Conservation (phyloP, 345 rosid species). For the Turnera subulata region DNA sequence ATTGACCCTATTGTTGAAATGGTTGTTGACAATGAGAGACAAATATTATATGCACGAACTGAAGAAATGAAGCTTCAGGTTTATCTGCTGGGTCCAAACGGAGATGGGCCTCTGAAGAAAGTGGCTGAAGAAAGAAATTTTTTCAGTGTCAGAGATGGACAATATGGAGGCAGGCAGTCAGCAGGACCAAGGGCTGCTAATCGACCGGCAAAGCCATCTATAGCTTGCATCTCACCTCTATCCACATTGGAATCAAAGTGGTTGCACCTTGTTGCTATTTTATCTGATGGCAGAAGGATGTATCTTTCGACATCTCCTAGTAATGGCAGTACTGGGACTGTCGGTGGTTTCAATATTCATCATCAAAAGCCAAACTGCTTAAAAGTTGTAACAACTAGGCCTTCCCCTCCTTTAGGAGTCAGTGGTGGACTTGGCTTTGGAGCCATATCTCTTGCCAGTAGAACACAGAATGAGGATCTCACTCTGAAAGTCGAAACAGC, state of each 20-base stretch:
- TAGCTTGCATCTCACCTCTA: constrained; percentile 79
- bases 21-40: constrained; percentile 93
- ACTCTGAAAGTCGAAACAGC: constrained; percentile 85
- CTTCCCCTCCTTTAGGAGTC: constrained; percentile 91
- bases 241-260: constrained; percentile 88
- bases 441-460: constrained; percentile 65
- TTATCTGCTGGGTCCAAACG: constrained; percentile 62
- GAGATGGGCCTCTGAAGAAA: constrained; percentile 81
- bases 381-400: constrained; percentile 85
- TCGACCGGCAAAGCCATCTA: constrained; percentile 71
- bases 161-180: constrained; percentile 67
- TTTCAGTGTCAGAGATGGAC: constrained; percentile 70
- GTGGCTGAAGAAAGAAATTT: constrained; percentile 91
- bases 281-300: constrained; percentile 98
- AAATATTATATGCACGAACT: constrained; percentile 80
- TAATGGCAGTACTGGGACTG: constrained; percentile 50
- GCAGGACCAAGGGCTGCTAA: constrained; percentile 45
- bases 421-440: constrained; percentile 89
- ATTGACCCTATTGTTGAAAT: constrained; percentile 86
- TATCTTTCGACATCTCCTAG: constrained; percentile 80
- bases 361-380: constrained; percentile 70
- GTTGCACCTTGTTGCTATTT: constrained; percentile 82
- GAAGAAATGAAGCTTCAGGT: constrained; percentile 97
- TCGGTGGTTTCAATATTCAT: constrained; percentile 57
- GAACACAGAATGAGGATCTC: constrained; percentile 78